A percentile compares a stretch with the other conserved stretches of the same genome.
Evolutionary conservation across 495 filamentous ascomycete species (phyloP).

Genomic region (Amniculicola lignicola): DNA sequence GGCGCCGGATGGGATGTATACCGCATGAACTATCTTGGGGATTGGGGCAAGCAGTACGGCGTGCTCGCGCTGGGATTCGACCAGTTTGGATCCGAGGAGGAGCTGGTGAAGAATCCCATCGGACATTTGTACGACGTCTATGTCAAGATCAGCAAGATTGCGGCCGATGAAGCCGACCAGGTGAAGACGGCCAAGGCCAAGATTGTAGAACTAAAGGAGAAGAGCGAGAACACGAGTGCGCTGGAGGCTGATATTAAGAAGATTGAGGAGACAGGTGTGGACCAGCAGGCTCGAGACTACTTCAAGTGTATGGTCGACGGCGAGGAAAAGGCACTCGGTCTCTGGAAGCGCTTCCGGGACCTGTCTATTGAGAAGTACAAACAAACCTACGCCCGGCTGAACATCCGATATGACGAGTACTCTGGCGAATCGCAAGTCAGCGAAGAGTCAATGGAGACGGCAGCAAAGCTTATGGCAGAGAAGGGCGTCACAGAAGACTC

Average conservation of each 20-base stretch:
- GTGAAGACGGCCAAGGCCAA: slow-evolving; percentile 57
- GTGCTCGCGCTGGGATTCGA: slow-evolving; percentile 66
- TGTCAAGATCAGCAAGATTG: slow-evolving; percentile 27
- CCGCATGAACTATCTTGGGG: slow-evolving; percentile 72
- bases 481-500: slow-evolving; percentile 74
- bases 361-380: slow-evolving; percentile 49
- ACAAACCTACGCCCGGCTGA: slow-evolving; percentile 45
- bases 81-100: slow-evolving; percentile 61
- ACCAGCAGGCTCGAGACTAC: slow-evolving; percentile 66
- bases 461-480: slow-evolving; percentile 63
- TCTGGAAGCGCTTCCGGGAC: slow-evolving; percentile 86
- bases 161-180: slow-evolving; percentile 44
- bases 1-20: slow-evolving; percentile 69
- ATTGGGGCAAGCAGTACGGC: slow-evolving; percentile 77
- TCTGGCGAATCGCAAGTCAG: slow-evolving; percentile 90
- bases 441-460: slow-evolving; percentile 69
- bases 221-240: slow-evolving; percentile 31
- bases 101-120: slow-evolving; percentile 60
- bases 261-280: slow-evolving; percentile 44
- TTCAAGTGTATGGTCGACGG: slow-evolving; percentile 91
- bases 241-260: slow-evolving; percentile 33
- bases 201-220: slow-evolving; percentile 30
- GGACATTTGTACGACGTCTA: slow-evolving; percentile 70
- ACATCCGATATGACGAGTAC: slow-evolving; percentile 93
- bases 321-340: slow-evolving; percentile 67